These are phyloP conservation scores for Pelagomonas calceolata DNA, from an alignment of 108 stramenopile species.

Conservation along the genomic window DNA sequence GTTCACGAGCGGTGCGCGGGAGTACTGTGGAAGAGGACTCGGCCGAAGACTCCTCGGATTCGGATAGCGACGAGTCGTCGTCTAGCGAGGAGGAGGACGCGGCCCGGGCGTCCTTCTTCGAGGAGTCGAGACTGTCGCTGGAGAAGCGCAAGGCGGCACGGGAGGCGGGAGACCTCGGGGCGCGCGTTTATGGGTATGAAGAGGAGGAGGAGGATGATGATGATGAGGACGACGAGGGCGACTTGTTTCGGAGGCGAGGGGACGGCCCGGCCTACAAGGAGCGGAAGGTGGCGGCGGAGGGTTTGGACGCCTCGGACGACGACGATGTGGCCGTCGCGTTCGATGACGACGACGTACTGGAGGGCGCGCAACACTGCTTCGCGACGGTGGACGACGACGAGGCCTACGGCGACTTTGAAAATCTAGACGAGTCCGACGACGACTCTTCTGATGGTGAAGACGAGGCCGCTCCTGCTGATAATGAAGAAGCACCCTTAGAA, in stretches of 20 bases:
- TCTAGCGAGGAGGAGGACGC: slow-evolving; percentile 20
- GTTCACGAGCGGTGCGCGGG: slow-evolving; percentile 50
- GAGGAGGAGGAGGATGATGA: slow-evolving; percentile 26
- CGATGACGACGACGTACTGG: background rate
- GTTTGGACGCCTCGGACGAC: background rate
- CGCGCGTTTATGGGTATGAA: slow-evolving; percentile 6
- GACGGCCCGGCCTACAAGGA: too few relatives aligned
- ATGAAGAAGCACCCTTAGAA: too few relatives aligned
- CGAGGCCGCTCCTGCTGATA: background rate
- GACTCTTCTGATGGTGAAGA: slow-evolving; percentile 35
- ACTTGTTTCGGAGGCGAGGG: background rate
- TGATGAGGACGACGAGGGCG: slow-evolving; percentile 14
- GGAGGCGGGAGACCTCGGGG: slow-evolving; percentile 5
- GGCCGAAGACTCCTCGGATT: slow-evolving; percentile 21
- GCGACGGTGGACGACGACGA: slow-evolving; percentile 17
- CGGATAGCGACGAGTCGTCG: slow-evolving; percentile 18
- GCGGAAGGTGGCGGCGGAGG: background rate
- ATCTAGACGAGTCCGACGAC: slow-evolving; percentile 54
- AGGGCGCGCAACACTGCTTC: too few relatives aligned
- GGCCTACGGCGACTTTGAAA: slow-evolving; percentile 80
- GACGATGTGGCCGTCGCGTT: background rate
- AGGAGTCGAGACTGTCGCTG: background rate
- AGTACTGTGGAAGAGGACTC: slow-evolving; percentile 24
- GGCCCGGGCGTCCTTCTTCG: background rate
- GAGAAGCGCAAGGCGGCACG: background rate